Evolutionary conservation across 1,139 yeast genomes (phyloP).

Genomic region (Hemisphaericaspora subhashii): DNA sequence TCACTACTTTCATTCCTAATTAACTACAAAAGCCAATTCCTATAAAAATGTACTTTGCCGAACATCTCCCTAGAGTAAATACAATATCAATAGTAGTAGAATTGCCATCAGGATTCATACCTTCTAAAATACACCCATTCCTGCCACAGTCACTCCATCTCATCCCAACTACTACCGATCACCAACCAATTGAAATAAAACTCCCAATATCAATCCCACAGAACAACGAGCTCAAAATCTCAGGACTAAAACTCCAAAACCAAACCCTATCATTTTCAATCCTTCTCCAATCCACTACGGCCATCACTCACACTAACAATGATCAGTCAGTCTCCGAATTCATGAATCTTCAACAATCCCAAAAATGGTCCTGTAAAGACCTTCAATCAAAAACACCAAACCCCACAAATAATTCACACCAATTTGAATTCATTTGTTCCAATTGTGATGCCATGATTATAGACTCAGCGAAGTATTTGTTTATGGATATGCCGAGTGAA

Average conservation of each 20-base stretch:
- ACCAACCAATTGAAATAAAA: neutral
- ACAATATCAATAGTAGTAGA: slow-evolving; percentile 31
- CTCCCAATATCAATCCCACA: slow-evolving; percentile 3
- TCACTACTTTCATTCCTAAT: no score
- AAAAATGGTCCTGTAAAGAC: slow-evolving; percentile 44
- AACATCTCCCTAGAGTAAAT: slow-evolving; percentile 39
- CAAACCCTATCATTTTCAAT: slow-evolving; percentile 1
- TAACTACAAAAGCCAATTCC: no score
- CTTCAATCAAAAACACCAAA: slow-evolving; percentile 33
- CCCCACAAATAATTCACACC: slow-evolving; percentile 21
- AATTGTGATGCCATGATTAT: slow-evolving; percentile 29
- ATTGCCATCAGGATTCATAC: slow-evolving; percentile 5
- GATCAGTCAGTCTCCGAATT: slow-evolving; percentile 12
- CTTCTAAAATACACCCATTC: neutral
- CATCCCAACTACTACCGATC: slow-evolving; percentile 4
- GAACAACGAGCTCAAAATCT: neutral
- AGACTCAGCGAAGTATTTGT: slow-evolving; percentile 26
- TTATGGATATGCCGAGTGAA: slow-evolving; percentile 83
- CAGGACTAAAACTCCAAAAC: slow-evolving; percentile 1
- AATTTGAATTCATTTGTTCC: slow-evolving; percentile 35
- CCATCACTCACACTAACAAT: neutral
- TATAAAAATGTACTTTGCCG: slow-evolving; percentile 43
- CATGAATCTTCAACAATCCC: slow-evolving; percentile 20
- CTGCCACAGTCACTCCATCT: neutral
- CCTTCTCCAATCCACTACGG: neutral